These are phyloP conservation scores for Aspergillus flavus DNA, from an alignment of 2,329 filamentous ascomycete genomes.

Conservation along the genomic window DNA sequence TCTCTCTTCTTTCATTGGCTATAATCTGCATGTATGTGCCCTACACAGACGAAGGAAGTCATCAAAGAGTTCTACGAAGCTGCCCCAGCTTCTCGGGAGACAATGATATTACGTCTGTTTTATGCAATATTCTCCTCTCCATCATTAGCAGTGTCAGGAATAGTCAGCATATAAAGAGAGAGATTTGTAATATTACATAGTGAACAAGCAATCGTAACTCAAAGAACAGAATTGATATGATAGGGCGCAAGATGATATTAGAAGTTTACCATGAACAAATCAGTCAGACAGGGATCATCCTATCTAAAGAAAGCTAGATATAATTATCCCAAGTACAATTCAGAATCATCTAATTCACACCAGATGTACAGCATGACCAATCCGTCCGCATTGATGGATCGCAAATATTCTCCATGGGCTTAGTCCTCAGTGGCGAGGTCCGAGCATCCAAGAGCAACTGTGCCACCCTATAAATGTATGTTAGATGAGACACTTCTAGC, in stretches of 20 bases:
- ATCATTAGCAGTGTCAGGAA: neutral
- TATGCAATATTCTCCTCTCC: neutral
- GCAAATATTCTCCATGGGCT: neutral
- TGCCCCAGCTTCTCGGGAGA: no score
- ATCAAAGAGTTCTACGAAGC: no score
- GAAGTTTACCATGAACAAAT: neutral
- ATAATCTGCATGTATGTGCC: no score
- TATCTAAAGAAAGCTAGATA: neutral
- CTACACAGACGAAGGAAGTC: no score
- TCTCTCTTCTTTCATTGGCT: no score
- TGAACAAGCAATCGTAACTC: neutral
- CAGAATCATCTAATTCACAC: no score
- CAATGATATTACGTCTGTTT: neutral
- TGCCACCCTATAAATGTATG: neutral
- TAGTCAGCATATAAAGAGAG: neutral
- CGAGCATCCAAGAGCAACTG: neutral
- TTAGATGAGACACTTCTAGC: neutral
- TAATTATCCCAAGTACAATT: neutral
- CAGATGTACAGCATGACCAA: neutral
- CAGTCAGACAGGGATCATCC: neutral
- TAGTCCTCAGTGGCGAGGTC: neutral
- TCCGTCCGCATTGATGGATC: no score
- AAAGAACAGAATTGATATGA: neutral
- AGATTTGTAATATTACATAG: neutral
- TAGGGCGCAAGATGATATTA: neutral